A percentile compares a stretch with the other conserved stretches of the same genome.
Conservation (phyloP, 331 rosid species). For the Malus hybrid region DNA sequence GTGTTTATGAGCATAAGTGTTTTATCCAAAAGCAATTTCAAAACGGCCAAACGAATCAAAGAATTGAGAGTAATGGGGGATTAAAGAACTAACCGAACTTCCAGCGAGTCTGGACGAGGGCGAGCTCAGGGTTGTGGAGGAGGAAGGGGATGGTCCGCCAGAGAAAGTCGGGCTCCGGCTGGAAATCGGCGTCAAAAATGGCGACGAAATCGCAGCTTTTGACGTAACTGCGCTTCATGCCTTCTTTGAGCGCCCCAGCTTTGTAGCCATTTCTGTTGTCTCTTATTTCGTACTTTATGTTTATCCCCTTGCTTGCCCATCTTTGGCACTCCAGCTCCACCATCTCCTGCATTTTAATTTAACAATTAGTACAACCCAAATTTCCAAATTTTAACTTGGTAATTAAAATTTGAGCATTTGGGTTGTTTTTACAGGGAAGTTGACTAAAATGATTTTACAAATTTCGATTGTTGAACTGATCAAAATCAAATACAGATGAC, state of each 20-base stretch:
- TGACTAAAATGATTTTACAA: too few species aligned
- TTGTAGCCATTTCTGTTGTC: conserved; percentile 89
- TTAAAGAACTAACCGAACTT: conserved; percentile 53
- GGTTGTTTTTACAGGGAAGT: background rate
- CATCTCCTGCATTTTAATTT: conserved; percentile 46
- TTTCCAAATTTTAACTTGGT: too few species aligned
- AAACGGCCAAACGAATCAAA: background rate
- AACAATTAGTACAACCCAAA: background rate
- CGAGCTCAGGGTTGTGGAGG: conserved; percentile 60
- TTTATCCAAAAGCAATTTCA: too few species aligned
- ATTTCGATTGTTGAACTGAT: too few species aligned
- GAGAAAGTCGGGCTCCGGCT: conserved; percentile 80
- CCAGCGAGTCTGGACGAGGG: conserved; percentile 88
- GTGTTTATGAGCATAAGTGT: too few species aligned
- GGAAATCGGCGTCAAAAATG: conserved; percentile 94
- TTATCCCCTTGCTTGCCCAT: conserved; percentile 94
- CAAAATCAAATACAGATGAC: too few species aligned
- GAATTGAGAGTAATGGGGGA: background rate
- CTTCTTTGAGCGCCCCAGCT: conserved; percentile 90
- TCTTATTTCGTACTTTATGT: conserved; percentile 75
- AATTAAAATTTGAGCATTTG: background rate
- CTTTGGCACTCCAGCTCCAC: conserved; percentile 91
- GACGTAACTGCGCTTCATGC: conserved; percentile 75
- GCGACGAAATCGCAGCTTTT: conserved; percentile 68
- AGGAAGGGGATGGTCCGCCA: conserved; percentile 83